A percentile compares a stretch with the other conserved stretches of the same genome.
phyloP scores from a whole-genome alignment of 225 moss, liverwort and hornwort genomes.

The Pseudisothecium myosuroides region DNA sequence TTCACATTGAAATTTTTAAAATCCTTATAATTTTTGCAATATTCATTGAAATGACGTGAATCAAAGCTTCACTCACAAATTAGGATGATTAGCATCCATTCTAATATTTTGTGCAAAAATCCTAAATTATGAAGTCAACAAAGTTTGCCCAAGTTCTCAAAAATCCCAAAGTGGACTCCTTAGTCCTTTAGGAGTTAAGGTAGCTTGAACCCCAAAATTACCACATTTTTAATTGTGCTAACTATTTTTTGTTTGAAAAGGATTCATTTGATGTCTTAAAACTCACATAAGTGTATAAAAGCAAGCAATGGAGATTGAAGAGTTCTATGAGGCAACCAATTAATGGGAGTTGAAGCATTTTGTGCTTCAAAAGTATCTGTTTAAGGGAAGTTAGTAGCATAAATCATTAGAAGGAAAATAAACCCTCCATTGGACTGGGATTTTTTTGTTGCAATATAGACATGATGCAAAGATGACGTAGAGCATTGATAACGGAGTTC shows the following conservation, averaged over 20 bases:
- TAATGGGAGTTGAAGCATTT: neutral
- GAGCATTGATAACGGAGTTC: no score
- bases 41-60: neutral
- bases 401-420: no score
- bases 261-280: neutral
- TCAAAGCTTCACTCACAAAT: neutral
- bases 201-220: neutral
- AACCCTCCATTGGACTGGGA: no score
- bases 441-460: no score
- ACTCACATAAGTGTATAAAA: rapidly evolving
- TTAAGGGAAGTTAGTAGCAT: neutral
- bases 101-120: neutral
- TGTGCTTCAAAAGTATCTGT: neutral
- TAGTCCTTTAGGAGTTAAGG: neutral
- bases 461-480: no score
- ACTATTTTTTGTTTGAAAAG: neutral
- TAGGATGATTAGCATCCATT: neutral
- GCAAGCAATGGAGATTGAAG: neutral
- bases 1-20: neutral
- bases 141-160: rapidly evolving
- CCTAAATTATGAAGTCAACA: neutral
- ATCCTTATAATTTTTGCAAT: neutral
- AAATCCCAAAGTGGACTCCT: neutral
- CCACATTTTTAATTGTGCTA: neutral
- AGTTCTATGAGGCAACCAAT: neutral